Percentiles rank a stretch among this genome's conserved stretches.
Conservation (phyloP, 2,329 filamentous ascomycete species). For the Ophiocordyceps australis region DNA sequence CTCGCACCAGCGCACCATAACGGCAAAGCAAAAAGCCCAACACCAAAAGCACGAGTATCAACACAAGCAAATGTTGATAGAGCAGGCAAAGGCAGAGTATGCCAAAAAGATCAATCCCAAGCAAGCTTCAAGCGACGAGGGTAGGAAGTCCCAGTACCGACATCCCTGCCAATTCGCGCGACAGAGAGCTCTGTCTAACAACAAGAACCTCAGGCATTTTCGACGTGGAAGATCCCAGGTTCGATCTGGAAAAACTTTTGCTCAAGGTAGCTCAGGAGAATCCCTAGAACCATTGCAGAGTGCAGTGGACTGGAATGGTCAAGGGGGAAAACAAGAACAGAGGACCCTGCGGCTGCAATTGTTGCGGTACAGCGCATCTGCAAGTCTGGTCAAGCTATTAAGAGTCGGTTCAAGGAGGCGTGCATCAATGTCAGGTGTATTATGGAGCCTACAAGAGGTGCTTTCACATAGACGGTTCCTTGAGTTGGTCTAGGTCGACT, state of each 20-base stretch:
- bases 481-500: conserved; percentile 22
- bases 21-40: conserved; percentile 47
- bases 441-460: conserved; percentile 16
- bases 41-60: conserved; percentile 69
- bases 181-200: conserved; percentile 3
- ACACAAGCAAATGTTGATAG: conserved; percentile 81
- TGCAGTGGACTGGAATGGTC: too few species aligned
- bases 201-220: conserved; percentile 11
- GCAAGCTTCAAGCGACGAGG: conserved; percentile 12
- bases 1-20: conserved; percentile 77
- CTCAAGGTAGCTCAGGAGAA: conserved; percentile 39
- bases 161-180: not conserved
- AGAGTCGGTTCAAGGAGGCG: conserved; percentile 1
- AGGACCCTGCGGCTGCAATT: conserved; percentile 1
- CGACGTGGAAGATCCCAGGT: conserved; percentile 72
- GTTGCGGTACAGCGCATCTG: not conserved
- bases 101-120: conserved; percentile 50
- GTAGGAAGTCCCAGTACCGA: conserved; percentile 7
- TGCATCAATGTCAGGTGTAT: conserved; percentile 15
- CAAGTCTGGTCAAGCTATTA: conserved; percentile 1
- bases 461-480: conserved; percentile 31
- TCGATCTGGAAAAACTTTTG: conserved; percentile 81
- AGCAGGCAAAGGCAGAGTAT: conserved; percentile 83
- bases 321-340: too few species aligned
- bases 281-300: conserved; percentile 16